These are phyloP conservation scores for Knoxdaviesia proteae DNA, from an alignment of 2,329 filamentous ascomycete species.

Conservation along the genomic window DNA sequence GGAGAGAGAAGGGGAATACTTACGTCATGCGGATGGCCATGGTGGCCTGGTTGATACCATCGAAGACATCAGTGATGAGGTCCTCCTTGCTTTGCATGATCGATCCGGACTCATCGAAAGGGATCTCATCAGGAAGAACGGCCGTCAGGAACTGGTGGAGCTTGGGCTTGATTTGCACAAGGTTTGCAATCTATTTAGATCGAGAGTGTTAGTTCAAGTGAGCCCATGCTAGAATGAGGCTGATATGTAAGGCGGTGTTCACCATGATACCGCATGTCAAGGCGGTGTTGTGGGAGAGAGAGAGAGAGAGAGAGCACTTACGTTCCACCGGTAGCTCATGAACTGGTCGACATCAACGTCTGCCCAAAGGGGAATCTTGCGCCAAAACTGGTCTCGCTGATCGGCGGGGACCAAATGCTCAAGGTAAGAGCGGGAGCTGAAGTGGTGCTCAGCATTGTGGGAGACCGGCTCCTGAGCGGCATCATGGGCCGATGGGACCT, in stretches of 20 bases:
- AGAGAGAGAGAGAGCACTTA: slow-evolving; percentile 13
- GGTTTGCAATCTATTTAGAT: slow-evolving; percentile 20
- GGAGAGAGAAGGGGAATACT: slow-evolving; percentile 5
- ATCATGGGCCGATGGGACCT: background rate
- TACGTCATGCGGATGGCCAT: slow-evolving; percentile 39
- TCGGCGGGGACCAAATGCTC: background rate
- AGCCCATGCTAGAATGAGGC: no score
- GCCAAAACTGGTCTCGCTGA: slow-evolving; percentile 24
- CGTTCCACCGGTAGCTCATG: slow-evolving; percentile 31
- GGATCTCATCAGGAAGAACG: slow-evolving; percentile 28
- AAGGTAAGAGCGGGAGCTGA: no score
- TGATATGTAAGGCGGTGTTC: no score
- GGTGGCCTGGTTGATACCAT: slow-evolving; percentile 29
- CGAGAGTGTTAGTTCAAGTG: background rate
- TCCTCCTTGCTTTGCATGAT: slow-evolving; percentile 21
- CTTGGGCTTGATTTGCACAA: slow-evolving; percentile 23
- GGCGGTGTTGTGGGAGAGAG: background rate
- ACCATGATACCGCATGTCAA: background rate
- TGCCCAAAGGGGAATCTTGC: slow-evolving; percentile 25
- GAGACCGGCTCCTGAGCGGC: background rate
- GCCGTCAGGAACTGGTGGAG: slow-evolving; percentile 26
- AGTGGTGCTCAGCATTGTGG: no score
- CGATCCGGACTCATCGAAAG: slow-evolving; percentile 10
- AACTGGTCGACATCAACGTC: slow-evolving; percentile 25
- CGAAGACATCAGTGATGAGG: slow-evolving; percentile 31